Percentiles rank a stretch among this genome's conserved stretches.
These are phyloP conservation scores for Penicillium sp. DNA, from an alignment of 2,329 filamentous ascomycete genomes.

Conservation along the genomic window DNA sequence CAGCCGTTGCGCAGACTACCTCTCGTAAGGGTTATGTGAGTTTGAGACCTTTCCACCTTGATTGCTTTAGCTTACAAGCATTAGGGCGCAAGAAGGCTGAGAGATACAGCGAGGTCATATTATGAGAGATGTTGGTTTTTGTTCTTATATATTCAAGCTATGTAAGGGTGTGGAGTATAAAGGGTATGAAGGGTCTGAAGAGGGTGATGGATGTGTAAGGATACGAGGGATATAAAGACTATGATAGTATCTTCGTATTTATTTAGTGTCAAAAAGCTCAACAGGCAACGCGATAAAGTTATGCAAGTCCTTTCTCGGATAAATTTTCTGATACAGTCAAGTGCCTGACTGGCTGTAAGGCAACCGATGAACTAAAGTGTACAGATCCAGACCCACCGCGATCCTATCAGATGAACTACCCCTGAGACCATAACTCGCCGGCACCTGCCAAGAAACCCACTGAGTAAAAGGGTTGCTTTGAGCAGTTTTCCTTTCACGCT, in stretches of 20 bases:
- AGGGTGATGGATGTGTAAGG: no score
- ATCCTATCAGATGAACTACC: not conserved
- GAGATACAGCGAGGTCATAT: no score
- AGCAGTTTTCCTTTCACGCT: no score
- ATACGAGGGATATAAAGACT: no score
- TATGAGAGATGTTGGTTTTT: no score
- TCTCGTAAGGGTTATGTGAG: not conserved
- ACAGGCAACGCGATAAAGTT: not conserved
- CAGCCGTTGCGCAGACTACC: constrained; percentile 8
- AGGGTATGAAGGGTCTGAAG: no score
- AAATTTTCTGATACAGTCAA: constrained; percentile 2
- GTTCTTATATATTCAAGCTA: no score
- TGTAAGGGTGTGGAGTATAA: no score
- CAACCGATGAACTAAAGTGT: not conserved
- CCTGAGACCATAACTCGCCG: not conserved
- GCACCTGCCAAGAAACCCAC: not conserved
- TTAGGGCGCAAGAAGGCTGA: no score
- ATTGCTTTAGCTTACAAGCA: no score
- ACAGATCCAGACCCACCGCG: not conserved
- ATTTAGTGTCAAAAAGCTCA: not conserved
- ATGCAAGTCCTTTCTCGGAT: constrained; percentile 1
- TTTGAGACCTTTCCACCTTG: no score
- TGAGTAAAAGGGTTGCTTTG: no score
- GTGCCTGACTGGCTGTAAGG: not conserved
- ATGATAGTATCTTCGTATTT: not conserved